These are phyloP conservation scores for Scedosporium dehoogii DNA, from an alignment of 2,329 filamentous ascomycete species.

Conservation along the genomic window DNA sequence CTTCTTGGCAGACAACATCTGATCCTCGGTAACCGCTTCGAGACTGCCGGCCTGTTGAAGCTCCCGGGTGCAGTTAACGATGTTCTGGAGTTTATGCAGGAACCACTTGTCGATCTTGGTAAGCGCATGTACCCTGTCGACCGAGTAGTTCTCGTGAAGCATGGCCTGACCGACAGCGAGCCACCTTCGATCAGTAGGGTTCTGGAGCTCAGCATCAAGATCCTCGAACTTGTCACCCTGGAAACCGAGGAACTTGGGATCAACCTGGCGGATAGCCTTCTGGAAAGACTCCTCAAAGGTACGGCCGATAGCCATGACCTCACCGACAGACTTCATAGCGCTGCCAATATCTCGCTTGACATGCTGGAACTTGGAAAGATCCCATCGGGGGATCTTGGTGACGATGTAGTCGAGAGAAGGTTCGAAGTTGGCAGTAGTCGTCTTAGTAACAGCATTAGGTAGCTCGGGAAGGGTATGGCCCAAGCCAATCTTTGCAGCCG, in stretches of 20 bases:
- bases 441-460: slow-evolving; percentile 90
- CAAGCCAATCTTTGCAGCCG: slow-evolving; percentile 94
- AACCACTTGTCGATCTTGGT: slow-evolving; percentile 99
- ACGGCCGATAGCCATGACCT: slow-evolving; percentile 98
- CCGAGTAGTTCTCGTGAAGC: slow-evolving; percentile 91
- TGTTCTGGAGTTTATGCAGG: slow-evolving; percentile 94
- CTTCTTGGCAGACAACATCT: slow-evolving; percentile 89
- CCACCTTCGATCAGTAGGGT: slow-evolving; percentile 95
- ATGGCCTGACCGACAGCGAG: slow-evolving; percentile 95
- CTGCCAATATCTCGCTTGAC: slow-evolving; percentile 96
- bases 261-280: slow-evolving; percentile 95
- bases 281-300: slow-evolving; percentile 99
- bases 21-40: slow-evolving; percentile 76
- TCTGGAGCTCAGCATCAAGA: slow-evolving; percentile 78
- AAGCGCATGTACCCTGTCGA: slow-evolving; percentile 83
- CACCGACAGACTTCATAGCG: slow-evolving; percentile 97
- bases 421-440: slow-evolving; percentile 89
- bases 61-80: slow-evolving; percentile 81
- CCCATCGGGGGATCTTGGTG: slow-evolving; percentile 97
- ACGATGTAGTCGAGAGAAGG: slow-evolving; percentile 96
- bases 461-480: slow-evolving; percentile 92
- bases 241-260: slow-evolving; percentile 84
- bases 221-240: slow-evolving; percentile 93
- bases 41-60: slow-evolving; percentile 77
- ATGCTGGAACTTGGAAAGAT: slow-evolving; percentile 97